phyloP scores from a whole-genome alignment of 1,284 basidiomycete species.

The Puccinia coronata region DNA sequence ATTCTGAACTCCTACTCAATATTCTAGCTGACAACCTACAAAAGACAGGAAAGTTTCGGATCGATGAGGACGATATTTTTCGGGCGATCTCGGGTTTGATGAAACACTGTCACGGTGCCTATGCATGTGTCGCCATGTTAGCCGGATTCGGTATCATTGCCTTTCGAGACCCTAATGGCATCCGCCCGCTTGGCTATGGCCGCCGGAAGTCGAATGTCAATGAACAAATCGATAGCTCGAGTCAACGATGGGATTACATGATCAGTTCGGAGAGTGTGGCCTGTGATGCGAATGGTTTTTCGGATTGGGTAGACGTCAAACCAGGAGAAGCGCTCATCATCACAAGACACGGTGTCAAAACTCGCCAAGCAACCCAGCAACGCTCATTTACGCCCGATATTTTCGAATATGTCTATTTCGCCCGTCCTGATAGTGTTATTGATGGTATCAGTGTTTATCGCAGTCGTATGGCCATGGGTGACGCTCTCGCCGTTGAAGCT shows the following conservation, averaged over 20 bases:
- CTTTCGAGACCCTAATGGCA: slow-evolving; percentile 98
- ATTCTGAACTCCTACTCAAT: slow-evolving; percentile 95
- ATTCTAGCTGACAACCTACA: slow-evolving; percentile 97
- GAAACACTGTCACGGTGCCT: slow-evolving; percentile 84
- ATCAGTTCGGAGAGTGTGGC: slow-evolving; percentile 96
- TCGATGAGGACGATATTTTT: slow-evolving; percentile 99
- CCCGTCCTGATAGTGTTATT: slow-evolving; percentile 93
- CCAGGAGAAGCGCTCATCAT: slow-evolving; percentile 94
- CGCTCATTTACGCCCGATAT: slow-evolving; percentile 93
- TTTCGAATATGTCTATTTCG: slow-evolving; percentile 99
- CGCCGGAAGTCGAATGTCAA: slow-evolving; percentile 63
- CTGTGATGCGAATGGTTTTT: slow-evolving; percentile 86
- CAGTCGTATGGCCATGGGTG: slow-evolving; percentile 98
- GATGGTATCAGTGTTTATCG: slow-evolving; percentile 98
- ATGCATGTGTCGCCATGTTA: slow-evolving; percentile 96
- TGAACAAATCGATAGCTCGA: slow-evolving; percentile 39
- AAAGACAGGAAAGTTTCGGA: slow-evolving; percentile 97
- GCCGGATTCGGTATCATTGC: slow-evolving; percentile 98
- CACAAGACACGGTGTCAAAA: slow-evolving; percentile 67
- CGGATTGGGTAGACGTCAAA: slow-evolving; percentile 88
- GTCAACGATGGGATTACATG: slow-evolving; percentile 70
- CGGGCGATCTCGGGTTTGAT: slow-evolving; percentile 87
- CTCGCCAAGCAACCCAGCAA: slow-evolving; percentile 71
- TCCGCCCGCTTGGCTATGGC: slow-evolving; percentile 85
- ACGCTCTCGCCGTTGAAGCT: slow-evolving; percentile 86